These are phyloP conservation scores for Metschnikowia lochheadii DNA, from an alignment of 805 yeast species.

Conservation along the genomic window DNA sequence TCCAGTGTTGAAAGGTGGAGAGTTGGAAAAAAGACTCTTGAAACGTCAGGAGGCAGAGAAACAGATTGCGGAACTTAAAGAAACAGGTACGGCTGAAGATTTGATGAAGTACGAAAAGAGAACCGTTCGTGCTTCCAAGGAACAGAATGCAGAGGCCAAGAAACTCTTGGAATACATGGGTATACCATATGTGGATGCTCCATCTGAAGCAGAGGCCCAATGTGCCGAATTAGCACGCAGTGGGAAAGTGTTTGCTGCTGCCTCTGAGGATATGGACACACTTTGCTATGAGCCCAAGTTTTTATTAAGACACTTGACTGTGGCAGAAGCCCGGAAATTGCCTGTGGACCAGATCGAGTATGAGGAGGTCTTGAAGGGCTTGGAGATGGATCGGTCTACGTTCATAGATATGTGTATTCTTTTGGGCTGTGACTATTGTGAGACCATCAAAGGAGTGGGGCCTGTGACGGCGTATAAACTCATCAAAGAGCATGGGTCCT, in stretches of 20 bases:
- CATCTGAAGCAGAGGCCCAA: constrained; percentile 98
- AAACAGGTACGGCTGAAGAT: constrained; percentile 76
- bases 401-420: constrained; percentile 90
- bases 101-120: constrained; percentile 75
- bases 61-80: constrained; percentile 69
- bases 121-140: constrained; percentile 80
- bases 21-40: constrained; percentile 77
- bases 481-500: constrained; percentile 75
- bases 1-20: constrained; percentile 90
- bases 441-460: constrained; percentile 91
- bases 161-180: constrained; percentile 83
- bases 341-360: constrained; percentile 84
- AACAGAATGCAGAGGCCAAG: constrained; percentile 94
- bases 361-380: constrained; percentile 63
- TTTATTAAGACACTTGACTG: constrained; percentile 83
- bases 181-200: constrained; percentile 88
- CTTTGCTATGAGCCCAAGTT: constrained; percentile 85
- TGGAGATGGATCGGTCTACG: constrained; percentile 66
- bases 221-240: constrained; percentile 88
- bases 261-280: constrained; percentile 99
- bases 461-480: constrained; percentile 91
- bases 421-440: constrained; percentile 96
- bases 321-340: constrained; percentile 87
- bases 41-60: constrained; percentile 81
- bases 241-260: constrained; percentile 95